Percentiles rank a stretch among this genome's conserved stretches.
These are phyloP conservation scores for Ulota crispa DNA, from an alignment of 225 moss, liverwort and hornwort genomes.

Conservation along the genomic window DNA sequence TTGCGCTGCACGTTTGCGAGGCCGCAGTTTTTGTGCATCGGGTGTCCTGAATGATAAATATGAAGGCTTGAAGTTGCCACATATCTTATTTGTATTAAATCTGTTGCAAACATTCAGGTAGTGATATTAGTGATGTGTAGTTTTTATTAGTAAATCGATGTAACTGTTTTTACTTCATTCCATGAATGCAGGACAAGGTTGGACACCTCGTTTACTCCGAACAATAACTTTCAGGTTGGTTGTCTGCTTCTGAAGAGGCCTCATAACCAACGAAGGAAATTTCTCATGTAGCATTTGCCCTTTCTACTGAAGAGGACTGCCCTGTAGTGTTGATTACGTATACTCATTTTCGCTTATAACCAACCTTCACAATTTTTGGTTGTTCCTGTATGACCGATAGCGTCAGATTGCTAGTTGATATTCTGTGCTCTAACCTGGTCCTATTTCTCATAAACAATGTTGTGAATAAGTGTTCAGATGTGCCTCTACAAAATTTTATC, in stretches of 20 bases:
- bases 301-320: background rate
- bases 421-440: background rate
- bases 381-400: slow-evolving; percentile 6
- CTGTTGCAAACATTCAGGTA: background rate
- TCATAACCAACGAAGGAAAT: background rate
- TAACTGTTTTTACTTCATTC: slow-evolving; percentile 6
- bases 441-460: background rate
- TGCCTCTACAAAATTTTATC: background rate
- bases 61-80: slow-evolving; percentile 1
- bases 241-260: slow-evolving; percentile 9
- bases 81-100: background rate
- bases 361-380: slow-evolving; percentile 19
- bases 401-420: background rate
- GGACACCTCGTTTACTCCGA: background rate
- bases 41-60: slow-evolving; percentile 7
- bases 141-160: background rate
- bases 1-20: slow-evolving; percentile 4
- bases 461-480: background rate
- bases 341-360: background rate
- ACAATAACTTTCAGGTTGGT: slow-evolving; percentile 30
- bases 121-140: background rate
- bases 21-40: background rate
- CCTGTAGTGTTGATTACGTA: background rate
- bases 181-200: slow-evolving; percentile 32
- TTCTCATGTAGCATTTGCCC: background rate